Evolutionary conservation across 176 grass and related monocot genomes (phyloP), one percentile per base, ranked within the genome.

Genomic region (Ensete glaucum): DNA sequence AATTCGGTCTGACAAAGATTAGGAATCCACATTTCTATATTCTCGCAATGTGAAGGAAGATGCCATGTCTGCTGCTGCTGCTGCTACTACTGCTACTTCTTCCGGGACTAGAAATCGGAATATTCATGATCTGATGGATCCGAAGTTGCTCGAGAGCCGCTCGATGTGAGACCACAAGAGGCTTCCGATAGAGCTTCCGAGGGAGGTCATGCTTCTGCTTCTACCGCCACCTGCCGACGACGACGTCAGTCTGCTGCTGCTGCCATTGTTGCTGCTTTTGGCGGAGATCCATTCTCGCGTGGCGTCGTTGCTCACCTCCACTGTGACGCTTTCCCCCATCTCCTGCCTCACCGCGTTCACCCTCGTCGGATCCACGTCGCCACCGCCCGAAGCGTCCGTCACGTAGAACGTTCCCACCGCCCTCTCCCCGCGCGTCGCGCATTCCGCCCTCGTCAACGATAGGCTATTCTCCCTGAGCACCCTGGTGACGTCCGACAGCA

Each of bases 251-350:
- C 10, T 62, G 20, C 57, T 4, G 15, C 34, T 62, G 55, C 17
- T 58, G 77, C 62, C 77, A 19, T 48, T 43, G 34, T 43, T 43
- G 34, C 34, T 73, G 80, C 81, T 83, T 71, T 73, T 91, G 64
- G 85, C 58, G 13, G 34, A 43, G 17, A 17, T 2, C 16, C 48
- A 15, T 20, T 70, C 43, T 1, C 19, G 43, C 10, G 16, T 8
- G 29, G 8, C 34, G 48, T 16, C 43, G 5, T 11, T 17, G 3
- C 19, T 21, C 43, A 52, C 68, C 16, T 21, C 19, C 49, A n/a
- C 22, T 29, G 19, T 54, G 21, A 51, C 53, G 53, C 17, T n/a
- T 1, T 52, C 53, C 8, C 72, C 72, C 15, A 74, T 17, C 23
- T 74, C 72, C 24, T 57, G 16, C 72, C 53, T 26, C 72, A 57